phyloP scores from a whole-genome alignment of 129 eudicot genomes.

The Flaveria sonorensis region DNA sequence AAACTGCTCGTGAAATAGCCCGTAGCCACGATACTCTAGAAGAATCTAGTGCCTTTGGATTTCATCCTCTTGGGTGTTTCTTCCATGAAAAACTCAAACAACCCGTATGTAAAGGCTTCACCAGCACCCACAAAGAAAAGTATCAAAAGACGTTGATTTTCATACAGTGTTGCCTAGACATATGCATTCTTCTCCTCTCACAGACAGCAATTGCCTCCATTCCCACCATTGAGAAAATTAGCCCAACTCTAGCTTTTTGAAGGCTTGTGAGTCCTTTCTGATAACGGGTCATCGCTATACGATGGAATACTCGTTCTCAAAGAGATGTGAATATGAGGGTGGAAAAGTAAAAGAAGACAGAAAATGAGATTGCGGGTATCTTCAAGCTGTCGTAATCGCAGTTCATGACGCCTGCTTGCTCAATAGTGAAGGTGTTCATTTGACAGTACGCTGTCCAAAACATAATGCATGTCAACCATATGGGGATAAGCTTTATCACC shows the following conservation, averaged over 20 bases:
- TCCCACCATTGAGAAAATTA: conserved; percentile 51
- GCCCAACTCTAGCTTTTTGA: conserved; percentile 67
- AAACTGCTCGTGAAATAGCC: conserved; percentile 68
- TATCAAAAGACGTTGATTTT: conserved; percentile 62
- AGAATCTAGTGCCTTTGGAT: conserved; percentile 77
- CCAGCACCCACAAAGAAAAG: conserved; percentile 82
- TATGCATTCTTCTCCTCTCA: conserved; percentile 51
- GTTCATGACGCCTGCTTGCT: conserved; percentile 77
- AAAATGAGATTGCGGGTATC: conserved; percentile 69
- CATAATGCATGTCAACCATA: conserved; percentile 75
- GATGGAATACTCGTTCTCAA: conserved; percentile 60
- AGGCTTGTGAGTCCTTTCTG: conserved; percentile 63
- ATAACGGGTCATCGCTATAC: conserved; percentile 42
- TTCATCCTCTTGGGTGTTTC: conserved; percentile 90
- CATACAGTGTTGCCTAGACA: neutral
- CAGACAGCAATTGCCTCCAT: conserved; percentile 66
- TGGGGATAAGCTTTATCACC: conserved; percentile 76
- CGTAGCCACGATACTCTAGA: conserved; percentile 57
- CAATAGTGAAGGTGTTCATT: conserved; percentile 80
- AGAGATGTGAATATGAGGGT: conserved; percentile 71
- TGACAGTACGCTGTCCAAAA: conserved; percentile 89
- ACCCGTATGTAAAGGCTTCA: conserved; percentile 79
- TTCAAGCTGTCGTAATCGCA: conserved; percentile 48
- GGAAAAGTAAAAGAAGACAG: conserved; percentile 61
- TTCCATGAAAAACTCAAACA: conserved; percentile 84